Evolutionary conservation across 2,329 filamentous ascomycete species (phyloP), one percentile per base, ranked within the genome.

Genomic region (Aspergillus proliferans): DNA sequence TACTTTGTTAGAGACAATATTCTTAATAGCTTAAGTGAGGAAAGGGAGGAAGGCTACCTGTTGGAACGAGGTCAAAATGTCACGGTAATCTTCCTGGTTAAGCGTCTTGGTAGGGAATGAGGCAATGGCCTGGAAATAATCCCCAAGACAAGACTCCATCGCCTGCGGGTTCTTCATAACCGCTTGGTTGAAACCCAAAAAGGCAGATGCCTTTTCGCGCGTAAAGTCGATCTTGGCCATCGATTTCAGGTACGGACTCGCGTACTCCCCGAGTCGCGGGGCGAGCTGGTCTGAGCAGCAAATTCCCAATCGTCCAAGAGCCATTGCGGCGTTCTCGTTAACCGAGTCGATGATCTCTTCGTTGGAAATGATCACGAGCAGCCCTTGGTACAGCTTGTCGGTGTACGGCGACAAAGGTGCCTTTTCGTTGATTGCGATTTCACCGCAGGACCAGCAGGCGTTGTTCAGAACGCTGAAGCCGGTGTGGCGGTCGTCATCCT

Each of bases 391-490:
- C 14, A 98, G 75, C 53, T 86, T 81, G 19, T 87, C 83, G 8
- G 90, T 80, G 65, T 86, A 95, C 1, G 85, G 86, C 1, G 78
- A 78, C 82, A 96, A 87, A 47, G 79, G 82, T 26, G 76, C 74
- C 53, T 84, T 82, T 57, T 84, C 82, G 65, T 88, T 84, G 68
- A 95, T 84, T 14, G 90, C 83, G 53, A 97, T 93, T 73, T 98
- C 93, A 39, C 93, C 93, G 21, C 84, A 85, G 6, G 91, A 94
- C 93, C 93, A 98, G 73, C 92, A 97, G 19, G 93, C 92, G 65
- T 98, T 98, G 78, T 97, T 98, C 51, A 97, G 84, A 26, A 97
- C 91, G 52, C 90, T 89, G 67, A 95, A 96, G 12, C 84, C 85
- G 15, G 82, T 86, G 55, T 95, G 88, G 43, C 89, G 83, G 52